These are phyloP conservation scores for Fusarium kyushuense DNA, from an alignment of 2,329 filamentous ascomycete genomes.

Conservation along the genomic window DNA sequence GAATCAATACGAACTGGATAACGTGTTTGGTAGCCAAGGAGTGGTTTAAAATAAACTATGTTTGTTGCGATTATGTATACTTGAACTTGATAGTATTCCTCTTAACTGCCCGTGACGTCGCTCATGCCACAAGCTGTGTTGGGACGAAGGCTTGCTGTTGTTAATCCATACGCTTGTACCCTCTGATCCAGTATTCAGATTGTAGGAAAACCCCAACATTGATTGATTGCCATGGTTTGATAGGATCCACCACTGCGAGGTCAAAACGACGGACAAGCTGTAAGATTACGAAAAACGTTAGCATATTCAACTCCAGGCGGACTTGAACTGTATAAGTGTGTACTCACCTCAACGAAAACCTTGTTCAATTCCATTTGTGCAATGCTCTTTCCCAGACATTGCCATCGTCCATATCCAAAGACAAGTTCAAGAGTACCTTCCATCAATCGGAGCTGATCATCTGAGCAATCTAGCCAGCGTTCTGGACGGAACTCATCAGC, in stretches of 20 bases:
- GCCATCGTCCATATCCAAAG: slow-evolving; percentile 56
- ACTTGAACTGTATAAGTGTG: accelerated
- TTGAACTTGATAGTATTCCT: too few species aligned
- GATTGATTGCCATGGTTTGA: slow-evolving; percentile 49
- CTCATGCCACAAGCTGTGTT: too few species aligned
- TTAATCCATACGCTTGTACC: background rate
- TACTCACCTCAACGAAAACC: slow-evolving; percentile 56
- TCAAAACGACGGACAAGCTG: slow-evolving; percentile 52
- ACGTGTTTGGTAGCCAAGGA: too few species aligned
- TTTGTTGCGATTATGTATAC: too few species aligned
- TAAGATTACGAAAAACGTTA: background rate
- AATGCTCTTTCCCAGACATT: slow-evolving; percentile 55
- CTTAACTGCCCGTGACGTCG: too few species aligned
- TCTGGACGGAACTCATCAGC: slow-evolving; percentile 52
- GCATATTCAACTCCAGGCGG: accelerated
- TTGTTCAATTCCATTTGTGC: slow-evolving; percentile 57
- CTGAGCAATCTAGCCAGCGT: slow-evolving; percentile 53
- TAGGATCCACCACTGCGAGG: slow-evolving; percentile 48
- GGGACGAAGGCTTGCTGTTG: accelerated
- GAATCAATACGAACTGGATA: too few species aligned
- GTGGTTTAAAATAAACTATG: too few species aligned
- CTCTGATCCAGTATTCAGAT: slow-evolving; percentile 37
- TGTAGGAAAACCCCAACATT: slow-evolving; percentile 51
- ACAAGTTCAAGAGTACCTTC: slow-evolving; percentile 55
- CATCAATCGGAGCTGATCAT: slow-evolving; percentile 51